These are phyloP conservation scores for Candida sanyaensis DNA, from an alignment of 1,139 yeast genomes.

Conservation along the genomic window DNA sequence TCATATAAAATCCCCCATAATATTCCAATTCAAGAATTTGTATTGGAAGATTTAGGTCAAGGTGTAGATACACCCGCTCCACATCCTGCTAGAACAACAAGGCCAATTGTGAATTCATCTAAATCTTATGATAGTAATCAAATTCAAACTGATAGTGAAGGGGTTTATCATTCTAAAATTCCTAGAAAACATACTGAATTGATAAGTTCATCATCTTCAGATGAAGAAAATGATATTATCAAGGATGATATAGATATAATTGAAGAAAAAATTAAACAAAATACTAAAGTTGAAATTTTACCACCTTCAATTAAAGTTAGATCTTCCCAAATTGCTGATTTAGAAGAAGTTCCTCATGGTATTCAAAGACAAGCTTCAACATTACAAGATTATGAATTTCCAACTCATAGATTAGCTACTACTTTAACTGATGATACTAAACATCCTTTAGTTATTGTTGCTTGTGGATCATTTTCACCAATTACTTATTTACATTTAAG, in stretches of 20 bases:
- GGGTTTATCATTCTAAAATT: conserved; percentile 34
- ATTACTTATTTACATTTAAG: conserved; percentile 90
- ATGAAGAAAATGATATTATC: conserved; percentile 20
- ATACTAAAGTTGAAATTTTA: conserved; percentile 18
- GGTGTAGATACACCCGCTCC: conserved; percentile 76
- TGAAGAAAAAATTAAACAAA: neutral
- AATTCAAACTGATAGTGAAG: conserved; percentile 10
- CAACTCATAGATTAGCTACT: conserved; percentile 80
- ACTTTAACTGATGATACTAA: conserved; percentile 73
- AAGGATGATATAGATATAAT: neutral
- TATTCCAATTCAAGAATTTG: conserved; percentile 73
- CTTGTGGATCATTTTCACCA: conserved; percentile 97
- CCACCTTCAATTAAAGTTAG: conserved; percentile 55
- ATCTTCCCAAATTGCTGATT: conserved; percentile 79
- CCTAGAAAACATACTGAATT: conserved; percentile 46
- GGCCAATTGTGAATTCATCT: conserved; percentile 7
- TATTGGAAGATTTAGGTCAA: conserved; percentile 71
- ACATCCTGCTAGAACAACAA: conserved; percentile 36
- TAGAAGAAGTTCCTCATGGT: conserved; percentile 97
- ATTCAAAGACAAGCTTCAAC: conserved; percentile 80
- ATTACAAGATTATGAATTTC: conserved; percentile 71
- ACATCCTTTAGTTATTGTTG: conserved; percentile 89
- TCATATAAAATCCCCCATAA: conserved; percentile 72
- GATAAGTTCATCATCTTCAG: conserved; percentile 33
- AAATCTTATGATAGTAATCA: conserved; percentile 11